Conservation (phyloP, 2,329 filamentous ascomycete genomes). For the Pyricularia pennisetigena region DNA sequence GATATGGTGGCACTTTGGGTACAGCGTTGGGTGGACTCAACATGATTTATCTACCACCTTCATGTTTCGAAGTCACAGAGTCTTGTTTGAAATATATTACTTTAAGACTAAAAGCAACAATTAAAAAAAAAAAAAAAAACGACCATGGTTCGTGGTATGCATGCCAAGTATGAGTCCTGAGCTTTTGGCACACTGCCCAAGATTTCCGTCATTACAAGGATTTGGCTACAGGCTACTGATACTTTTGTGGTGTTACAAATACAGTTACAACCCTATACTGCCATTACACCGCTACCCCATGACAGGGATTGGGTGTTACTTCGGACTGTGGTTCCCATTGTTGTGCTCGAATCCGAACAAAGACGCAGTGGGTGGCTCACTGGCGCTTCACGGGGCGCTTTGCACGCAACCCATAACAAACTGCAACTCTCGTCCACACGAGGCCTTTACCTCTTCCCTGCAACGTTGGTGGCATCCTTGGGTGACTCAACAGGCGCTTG, state of each 20-base stretch:
- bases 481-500: constrained; percentile 9
- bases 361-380: not conserved
- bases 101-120: not conserved
- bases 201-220: not conserved
- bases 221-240: not conserved
- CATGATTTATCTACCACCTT: no score
- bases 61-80: not conserved
- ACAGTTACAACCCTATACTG: not conserved
- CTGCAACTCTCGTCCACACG: not conserved
- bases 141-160: not conserved
- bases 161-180: not conserved
- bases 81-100: not conserved
- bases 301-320: no score
- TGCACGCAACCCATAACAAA: not conserved
- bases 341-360: no score
- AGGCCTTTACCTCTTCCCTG: not conserved
- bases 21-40: not conserved
- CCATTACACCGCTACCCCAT: no score
- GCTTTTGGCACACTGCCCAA: not conserved
- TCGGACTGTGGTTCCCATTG: no score
- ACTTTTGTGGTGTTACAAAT: not conserved
- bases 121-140: no score
- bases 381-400: not conserved
- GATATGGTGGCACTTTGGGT: not conserved
- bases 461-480: not conserved